phyloP scores from a whole-genome alignment of 495 filamentous ascomycete species.

The Sordaria brevicollis region DNA sequence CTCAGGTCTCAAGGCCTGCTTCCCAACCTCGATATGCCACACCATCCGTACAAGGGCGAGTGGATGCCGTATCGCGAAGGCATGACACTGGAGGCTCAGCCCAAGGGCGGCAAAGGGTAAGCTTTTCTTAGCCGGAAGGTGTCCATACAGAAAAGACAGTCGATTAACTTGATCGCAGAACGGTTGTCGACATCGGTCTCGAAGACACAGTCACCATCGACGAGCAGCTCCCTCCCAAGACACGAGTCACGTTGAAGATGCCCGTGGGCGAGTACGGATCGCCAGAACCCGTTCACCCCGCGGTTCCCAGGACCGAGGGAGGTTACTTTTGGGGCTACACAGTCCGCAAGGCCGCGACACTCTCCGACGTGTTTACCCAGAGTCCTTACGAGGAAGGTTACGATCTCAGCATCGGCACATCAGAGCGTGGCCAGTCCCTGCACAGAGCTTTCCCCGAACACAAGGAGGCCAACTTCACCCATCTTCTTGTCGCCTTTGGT shows the following conservation, averaged over 20 bases:
- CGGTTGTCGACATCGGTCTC: slow-evolving; percentile 52
- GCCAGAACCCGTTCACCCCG: slow-evolving; percentile 48
- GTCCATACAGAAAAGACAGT: not conserved
- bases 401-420: slow-evolving; percentile 62
- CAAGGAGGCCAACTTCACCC: slow-evolving; percentile 43
- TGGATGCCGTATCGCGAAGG: slow-evolving; percentile 66
- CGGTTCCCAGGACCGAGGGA: slow-evolving; percentile 49
- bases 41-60: slow-evolving; percentile 55
- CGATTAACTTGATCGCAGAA: slow-evolving; percentile 17
- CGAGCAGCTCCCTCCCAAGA: slow-evolving; percentile 44
- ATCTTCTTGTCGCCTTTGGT: slow-evolving; percentile 63
- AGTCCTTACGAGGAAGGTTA: slow-evolving; percentile 54
- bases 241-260: slow-evolving; percentile 58
- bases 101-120: slow-evolving; percentile 28
- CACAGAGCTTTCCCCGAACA: slow-evolving; percentile 32
- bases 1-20: slow-evolving; percentile 52
- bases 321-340: slow-evolving; percentile 75
- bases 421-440: slow-evolving; percentile 55
- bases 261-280: slow-evolving; percentile 24
- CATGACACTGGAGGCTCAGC: slow-evolving; percentile 36
- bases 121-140: not conserved
- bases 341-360: slow-evolving; percentile 44
- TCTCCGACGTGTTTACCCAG: slow-evolving; percentile 58
- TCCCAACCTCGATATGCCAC: slow-evolving; percentile 65
- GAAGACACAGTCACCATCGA: slow-evolving; percentile 41